Base-by-base conservation (phyloP, 139 green algal species). In the Tetradesmus lagerheimii region DNA sequence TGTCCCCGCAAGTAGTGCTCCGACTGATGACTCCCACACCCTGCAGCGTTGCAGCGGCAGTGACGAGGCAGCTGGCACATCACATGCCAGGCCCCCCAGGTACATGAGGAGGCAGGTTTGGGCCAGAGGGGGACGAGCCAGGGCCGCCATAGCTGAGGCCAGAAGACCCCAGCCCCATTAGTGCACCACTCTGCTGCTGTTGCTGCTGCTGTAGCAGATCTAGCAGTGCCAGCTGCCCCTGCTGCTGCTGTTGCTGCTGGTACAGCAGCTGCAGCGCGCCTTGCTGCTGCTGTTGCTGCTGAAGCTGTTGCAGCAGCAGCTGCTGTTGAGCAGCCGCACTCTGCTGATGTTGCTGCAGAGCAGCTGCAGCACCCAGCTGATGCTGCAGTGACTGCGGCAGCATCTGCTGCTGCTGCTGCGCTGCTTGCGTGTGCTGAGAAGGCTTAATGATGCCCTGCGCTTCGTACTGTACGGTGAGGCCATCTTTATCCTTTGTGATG, bases 391-490 rank as follows among this genome's bases (percentile, higher is more conserved):
- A n/a, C n/a, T n/a, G n/a, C 15, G 74, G 31, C 31, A 2, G 31
- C 74, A 43, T 31, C 76, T 53, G 78, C 78, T 62, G 78, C 50
- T 80, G 83, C 62, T 87, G 84, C 67, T 84, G 85, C 4, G 74
- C 53, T 37, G 18, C 34, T 41, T 78, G 39, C 8, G 27, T 29
- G 12, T 89, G 85, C n/a, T 31, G 23, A 5, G 83, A 16, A 4
- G 83, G 41, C 38, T 88, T 88, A 23, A n/a, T 64, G 14, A 88
- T 29, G 18, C 88, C 88, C 45, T 88, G 88, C 23, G 88, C 88
- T 35, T 91, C 88, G n/a, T 66, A 91, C 80, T 91, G 88, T 31
- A 91, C 88, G 16, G 88, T 91, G 27, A 91, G 66, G n/a, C 88
- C 88, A 31, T 91, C 88, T 14, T 64, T 75, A 43, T 91, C 88